phyloP scores from a whole-genome alignment of 345 rosid species.

The Citropsis articulata region DNA sequence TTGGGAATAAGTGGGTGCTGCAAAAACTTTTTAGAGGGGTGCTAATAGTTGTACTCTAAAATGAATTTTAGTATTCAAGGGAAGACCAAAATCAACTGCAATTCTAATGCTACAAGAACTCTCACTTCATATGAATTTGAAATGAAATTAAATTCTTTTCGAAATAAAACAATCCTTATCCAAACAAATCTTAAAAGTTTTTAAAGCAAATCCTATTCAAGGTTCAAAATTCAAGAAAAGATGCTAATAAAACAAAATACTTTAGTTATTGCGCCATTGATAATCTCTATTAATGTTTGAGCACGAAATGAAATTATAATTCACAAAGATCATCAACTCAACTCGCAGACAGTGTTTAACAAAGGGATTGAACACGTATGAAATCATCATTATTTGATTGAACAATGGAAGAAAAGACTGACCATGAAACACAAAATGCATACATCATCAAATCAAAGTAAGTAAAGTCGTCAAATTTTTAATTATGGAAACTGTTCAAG shows the following conservation, averaged over 20 bases:
- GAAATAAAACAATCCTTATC: background rate
- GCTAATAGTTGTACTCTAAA: too few relatives aligned
- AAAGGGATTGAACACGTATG: background rate
- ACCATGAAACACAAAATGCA: background rate
- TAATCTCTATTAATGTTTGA: background rate
- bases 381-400: background rate
- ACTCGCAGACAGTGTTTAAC: background rate
- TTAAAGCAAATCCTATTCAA: too few relatives aligned
- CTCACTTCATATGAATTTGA: background rate
- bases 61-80: background rate
- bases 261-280: too few relatives aligned
- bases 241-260: too few relatives aligned
- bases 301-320: background rate
- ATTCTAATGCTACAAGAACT: background rate
- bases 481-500: background rate
- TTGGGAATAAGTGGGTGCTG: too few relatives aligned
- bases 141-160: background rate
- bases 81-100: background rate
- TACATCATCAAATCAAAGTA: background rate
- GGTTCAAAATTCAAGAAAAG: too few relatives aligned
- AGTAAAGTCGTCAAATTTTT: background rate
- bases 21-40: too few relatives aligned
- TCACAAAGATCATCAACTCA: background rate
- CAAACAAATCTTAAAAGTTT: background rate
- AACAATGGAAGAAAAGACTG: too few relatives aligned